Conservation (phyloP, 805 yeast genomes). For the Wickerhamomyces canadensis region DNA sequence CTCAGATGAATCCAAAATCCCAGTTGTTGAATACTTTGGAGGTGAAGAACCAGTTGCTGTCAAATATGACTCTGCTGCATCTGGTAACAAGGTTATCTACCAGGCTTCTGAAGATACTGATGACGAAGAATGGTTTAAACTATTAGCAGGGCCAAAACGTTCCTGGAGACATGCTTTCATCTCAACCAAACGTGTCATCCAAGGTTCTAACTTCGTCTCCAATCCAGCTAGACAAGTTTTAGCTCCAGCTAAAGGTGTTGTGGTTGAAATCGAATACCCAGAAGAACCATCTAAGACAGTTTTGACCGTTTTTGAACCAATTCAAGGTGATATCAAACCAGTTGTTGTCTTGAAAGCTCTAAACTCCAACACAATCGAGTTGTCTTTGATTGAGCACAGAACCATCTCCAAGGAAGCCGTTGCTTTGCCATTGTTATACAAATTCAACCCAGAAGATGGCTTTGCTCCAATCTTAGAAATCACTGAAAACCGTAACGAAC, state of each 20-base stretch:
- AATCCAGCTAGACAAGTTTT: constrained; percentile 81
- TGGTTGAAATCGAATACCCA: constrained; percentile 54
- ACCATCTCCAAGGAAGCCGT: constrained; percentile 72
- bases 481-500: constrained; percentile 82
- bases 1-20: constrained; percentile 68
- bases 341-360: constrained; percentile 58
- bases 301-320: constrained; percentile 61
- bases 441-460: constrained; percentile 81
- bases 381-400: constrained; percentile 82
- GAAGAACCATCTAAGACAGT: constrained; percentile 48
- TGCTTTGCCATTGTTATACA: constrained; percentile 71
- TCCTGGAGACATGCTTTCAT: constrained; percentile 93
- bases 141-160: constrained; percentile 71
- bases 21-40: constrained; percentile 86
- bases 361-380: constrained; percentile 49
- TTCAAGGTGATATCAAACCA: constrained; percentile 64
- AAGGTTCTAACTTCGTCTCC: constrained; percentile 70
- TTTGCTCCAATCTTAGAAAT: constrained; percentile 91
- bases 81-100: constrained; percentile 31
- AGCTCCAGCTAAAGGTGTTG: constrained; percentile 62
- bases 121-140: constrained; percentile 59
- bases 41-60: constrained; percentile 47
- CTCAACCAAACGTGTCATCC: constrained; percentile 73
- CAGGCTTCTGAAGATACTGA: constrained; percentile 32
- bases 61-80: constrained; percentile 26